These are phyloP conservation scores for Podospora australis DNA, from an alignment of 495 filamentous ascomycete species.

Conservation along the genomic window DNA sequence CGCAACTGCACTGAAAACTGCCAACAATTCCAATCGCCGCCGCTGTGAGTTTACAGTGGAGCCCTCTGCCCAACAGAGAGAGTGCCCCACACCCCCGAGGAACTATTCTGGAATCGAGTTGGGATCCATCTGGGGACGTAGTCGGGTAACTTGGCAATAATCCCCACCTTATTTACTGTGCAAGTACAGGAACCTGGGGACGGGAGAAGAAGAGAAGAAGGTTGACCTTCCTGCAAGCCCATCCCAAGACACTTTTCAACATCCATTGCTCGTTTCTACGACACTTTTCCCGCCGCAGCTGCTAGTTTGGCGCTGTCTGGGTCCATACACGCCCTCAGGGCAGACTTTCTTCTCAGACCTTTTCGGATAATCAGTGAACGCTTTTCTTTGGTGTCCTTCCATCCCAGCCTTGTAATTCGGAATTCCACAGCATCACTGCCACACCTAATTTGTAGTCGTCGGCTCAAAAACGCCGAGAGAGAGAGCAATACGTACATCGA, in stretches of 20 bases:
- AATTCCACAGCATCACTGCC: no score
- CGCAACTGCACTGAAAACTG: no score
- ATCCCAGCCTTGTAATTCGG: no score
- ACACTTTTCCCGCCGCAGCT: slow-evolving; percentile 1
- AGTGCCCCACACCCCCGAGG: slow-evolving; percentile 11
- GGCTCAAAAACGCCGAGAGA: no score
- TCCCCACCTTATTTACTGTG: background rate
- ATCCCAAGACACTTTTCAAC: slow-evolving; percentile 8
- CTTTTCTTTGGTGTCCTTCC: background rate
- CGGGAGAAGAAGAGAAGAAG: no score
- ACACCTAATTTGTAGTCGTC: no score
- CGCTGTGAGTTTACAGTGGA: slow-evolving; percentile 4
- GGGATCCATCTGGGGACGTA: slow-evolving; percentile 13
- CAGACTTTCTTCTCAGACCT: background rate
- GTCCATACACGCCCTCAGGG: background rate
- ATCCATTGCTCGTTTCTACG: slow-evolving; percentile 6
- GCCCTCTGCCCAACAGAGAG: background rate
- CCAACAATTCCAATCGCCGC: no score
- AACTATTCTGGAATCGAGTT: slow-evolving; percentile 23
- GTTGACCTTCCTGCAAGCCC: slow-evolving; percentile 14
- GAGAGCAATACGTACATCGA: no score
- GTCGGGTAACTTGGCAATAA: slow-evolving; percentile 17
- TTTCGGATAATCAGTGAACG: background rate
- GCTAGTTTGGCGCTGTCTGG: background rate
- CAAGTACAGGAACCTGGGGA: slow-evolving; percentile 14